Conservation (phyloP, 2,329 filamentous ascomycete genomes). For the Cordyceps cateniannulata region DNA sequence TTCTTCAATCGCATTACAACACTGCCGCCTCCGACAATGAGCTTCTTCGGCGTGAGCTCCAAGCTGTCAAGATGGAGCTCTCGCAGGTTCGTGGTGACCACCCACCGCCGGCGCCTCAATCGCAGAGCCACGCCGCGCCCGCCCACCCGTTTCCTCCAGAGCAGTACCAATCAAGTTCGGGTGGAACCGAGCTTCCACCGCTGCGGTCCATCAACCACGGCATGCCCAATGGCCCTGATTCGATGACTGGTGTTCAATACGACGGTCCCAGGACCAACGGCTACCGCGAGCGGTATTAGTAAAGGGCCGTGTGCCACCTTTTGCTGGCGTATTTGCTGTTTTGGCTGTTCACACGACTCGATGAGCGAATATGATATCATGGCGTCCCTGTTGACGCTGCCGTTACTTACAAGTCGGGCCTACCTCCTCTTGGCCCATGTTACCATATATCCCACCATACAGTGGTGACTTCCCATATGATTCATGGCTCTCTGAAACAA, state of each 20-base stretch:
- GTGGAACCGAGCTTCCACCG: constrained; percentile 49
- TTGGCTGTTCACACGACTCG: not conserved
- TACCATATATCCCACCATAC: not conserved
- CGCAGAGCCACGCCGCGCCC: constrained; percentile 22
- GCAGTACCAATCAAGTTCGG: constrained; percentile 23
- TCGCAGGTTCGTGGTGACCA: constrained; percentile 37
- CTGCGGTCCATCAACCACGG: constrained; percentile 44
- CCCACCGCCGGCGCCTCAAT: constrained; percentile 21
- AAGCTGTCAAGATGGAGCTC: constrained; percentile 40
- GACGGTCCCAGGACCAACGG: constrained; percentile 40
- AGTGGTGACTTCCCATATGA: not conserved
- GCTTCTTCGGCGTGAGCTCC: constrained; percentile 42
- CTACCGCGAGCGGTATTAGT: constrained; percentile 37
- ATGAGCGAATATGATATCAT: not conserved
- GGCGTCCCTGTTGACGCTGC: not conserved
- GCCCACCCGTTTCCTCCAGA: constrained; percentile 24
- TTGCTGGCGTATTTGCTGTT: not conserved
- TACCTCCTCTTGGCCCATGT: not conserved
- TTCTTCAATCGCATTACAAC: constrained; percentile 39
- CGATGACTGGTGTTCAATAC: constrained; percentile 62
- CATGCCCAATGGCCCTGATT: constrained; percentile 43
- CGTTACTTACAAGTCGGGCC: not conserved
- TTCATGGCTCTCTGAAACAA: not conserved
- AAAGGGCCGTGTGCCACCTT: not conserved
- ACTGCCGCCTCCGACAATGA: constrained; percentile 38